Percentiles rank a stretch among this genome's conserved stretches.
Conservation (phyloP, 2,329 filamentous ascomycete species). For the Bipolaris zeicola region DNA sequence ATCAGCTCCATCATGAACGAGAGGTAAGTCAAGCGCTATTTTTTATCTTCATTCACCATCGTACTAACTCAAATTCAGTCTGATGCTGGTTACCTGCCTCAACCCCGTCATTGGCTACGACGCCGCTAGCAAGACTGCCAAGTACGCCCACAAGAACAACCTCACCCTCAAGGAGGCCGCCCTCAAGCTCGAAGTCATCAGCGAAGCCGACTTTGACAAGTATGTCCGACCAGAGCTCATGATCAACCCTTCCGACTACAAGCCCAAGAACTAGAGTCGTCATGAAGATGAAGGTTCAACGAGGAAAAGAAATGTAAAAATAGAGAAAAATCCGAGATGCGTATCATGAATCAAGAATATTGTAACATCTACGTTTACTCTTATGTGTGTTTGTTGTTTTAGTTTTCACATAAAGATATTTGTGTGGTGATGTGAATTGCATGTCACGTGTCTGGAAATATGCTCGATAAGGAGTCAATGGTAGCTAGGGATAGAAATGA, state of each 20-base stretch:
- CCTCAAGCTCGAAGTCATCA: constrained; percentile 88
- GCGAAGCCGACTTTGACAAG: constrained; percentile 85
- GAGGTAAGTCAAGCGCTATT: constrained; percentile 65
- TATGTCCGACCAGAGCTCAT: constrained; percentile 94
- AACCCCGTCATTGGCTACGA: constrained; percentile 41
- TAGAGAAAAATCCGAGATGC: no score
- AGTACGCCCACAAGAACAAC: constrained; percentile 97
- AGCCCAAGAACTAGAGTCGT: constrained; percentile 36
- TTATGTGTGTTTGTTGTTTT: no score
- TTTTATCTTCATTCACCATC: neutral
- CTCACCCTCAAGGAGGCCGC: constrained; percentile 91
- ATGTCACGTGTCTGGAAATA: no score
- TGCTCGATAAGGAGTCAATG: no score
- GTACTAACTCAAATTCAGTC: constrained; percentile 56
- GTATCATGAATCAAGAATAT: no score
- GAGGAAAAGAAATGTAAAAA: no score
- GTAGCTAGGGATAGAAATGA: no score
- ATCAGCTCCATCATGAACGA: constrained; percentile 91
- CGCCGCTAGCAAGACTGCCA: constrained; percentile 42
- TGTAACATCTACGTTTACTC: no score
- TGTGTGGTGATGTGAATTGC: no score
- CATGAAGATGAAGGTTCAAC: neutral
- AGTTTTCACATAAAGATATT: no score
- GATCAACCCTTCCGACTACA: constrained; percentile 79
- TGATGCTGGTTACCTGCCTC: constrained; percentile 94